Evolutionary conservation across 169 alveolate genomes (phyloP).

Genomic region (Cryptosporidium tyzzeri): DNA sequence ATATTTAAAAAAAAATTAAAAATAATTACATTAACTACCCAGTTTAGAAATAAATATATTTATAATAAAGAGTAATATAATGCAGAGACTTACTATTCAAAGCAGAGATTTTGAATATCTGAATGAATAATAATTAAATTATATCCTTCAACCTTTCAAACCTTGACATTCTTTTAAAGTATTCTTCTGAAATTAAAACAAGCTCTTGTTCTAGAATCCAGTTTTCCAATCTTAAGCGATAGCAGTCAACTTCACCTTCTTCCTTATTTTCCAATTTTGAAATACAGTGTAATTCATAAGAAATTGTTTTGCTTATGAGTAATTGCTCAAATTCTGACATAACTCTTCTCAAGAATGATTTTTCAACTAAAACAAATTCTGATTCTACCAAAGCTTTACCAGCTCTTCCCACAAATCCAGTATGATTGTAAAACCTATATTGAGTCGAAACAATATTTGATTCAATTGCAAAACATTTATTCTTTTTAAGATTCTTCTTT

Average conservation of each 20-base stretch:
- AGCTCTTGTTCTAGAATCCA: constrained; percentile 46
- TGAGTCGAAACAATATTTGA: constrained; percentile 31
- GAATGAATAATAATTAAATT: neutral
- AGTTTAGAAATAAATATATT: too few relatives aligned
- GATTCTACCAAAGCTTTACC: neutral
- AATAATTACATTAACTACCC: neutral
- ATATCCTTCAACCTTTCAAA: constrained; percentile 15
- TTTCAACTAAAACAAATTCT: constrained; percentile 27
- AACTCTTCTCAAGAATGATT: constrained; percentile 34
- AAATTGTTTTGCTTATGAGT: neutral
- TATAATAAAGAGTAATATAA: too few relatives aligned
- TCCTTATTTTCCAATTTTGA: neutral
- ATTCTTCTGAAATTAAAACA: constrained; percentile 21
- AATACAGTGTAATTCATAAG: constrained; percentile 28
- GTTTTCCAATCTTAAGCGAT: constrained; percentile 19
- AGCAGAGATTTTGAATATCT: neutral
- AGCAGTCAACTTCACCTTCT: constrained; percentile 24
- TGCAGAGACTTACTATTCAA: neutral
- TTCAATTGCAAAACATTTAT: constrained; percentile 24
- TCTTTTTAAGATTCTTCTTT: constrained; percentile 4
- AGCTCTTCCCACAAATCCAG: constrained; percentile 37
- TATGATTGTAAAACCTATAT: constrained; percentile 6
- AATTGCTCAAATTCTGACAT: constrained; percentile 23
- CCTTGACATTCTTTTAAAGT: constrained; percentile 45
- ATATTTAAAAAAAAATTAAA: too few relatives aligned